Conservation (phyloP, 1,284 basidiomycete species). For the Malassezia restricta region DNA sequence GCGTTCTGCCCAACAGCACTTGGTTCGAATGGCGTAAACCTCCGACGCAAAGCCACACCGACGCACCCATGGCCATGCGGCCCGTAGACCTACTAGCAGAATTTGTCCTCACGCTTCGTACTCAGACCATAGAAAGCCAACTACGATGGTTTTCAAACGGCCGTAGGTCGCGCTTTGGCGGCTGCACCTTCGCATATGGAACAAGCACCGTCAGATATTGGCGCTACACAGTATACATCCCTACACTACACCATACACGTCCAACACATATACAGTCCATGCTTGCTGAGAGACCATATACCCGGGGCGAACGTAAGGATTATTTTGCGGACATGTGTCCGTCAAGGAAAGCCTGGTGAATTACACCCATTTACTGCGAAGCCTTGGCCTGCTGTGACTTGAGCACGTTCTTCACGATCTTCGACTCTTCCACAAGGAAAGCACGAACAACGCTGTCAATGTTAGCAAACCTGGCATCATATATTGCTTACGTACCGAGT, state of each 20-base stretch:
- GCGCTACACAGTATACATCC: neutral
- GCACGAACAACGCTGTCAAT: slow-evolving; percentile 76
- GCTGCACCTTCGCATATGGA: no score
- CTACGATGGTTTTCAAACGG: no score
- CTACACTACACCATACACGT: slow-evolving; percentile 3
- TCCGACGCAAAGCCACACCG: no score
- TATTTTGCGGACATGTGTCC: neutral
- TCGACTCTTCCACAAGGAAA: slow-evolving; percentile 98
- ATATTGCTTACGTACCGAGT: slow-evolving; percentile 25
- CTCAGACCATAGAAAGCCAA: no score
- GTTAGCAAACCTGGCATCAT: neutral
- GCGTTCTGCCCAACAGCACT: no score
- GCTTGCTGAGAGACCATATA: neutral
- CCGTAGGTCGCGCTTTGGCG: no score
- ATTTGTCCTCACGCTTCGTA: no score
- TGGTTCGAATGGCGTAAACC: no score
- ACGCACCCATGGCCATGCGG: no score
- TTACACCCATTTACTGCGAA: slow-evolving; percentile 13
- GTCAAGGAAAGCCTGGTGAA: neutral
- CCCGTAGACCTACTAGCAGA: no score
- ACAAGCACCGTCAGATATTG: neutral
- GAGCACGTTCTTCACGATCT: slow-evolving; percentile 99
- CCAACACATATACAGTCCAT: neutral
- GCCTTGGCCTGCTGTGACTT: slow-evolving; percentile 60
- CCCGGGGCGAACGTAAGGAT: neutral